Evolutionary conservation across 225 moss, liverwort and hornwort species (phyloP).

Genomic region (Pseudoscleropodium purum): DNA sequence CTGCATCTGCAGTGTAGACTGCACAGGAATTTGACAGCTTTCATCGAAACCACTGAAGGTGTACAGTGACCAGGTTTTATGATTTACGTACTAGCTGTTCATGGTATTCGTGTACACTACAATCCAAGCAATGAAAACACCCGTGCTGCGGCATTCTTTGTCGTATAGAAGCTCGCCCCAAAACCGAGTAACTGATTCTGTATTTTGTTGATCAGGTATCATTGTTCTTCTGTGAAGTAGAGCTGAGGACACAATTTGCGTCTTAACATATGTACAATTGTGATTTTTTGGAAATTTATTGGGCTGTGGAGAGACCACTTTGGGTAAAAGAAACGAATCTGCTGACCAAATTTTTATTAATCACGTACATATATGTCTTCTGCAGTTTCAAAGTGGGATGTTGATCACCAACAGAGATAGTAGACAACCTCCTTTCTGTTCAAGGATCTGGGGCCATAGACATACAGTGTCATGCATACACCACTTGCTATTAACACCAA

Average conservation of each 20-base stretch:
- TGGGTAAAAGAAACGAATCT: background rate
- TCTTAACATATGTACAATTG: background rate
- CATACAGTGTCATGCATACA: background rate
- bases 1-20: conserved; percentile 28
- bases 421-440: background rate
- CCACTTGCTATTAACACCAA: background rate
- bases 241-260: background rate
- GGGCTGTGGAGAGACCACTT: background rate
- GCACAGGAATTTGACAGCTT: background rate
- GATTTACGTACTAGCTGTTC: background rate
- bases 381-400: background rate
- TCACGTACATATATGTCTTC: background rate
- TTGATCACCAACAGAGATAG: background rate
- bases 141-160: background rate
- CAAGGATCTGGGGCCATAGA: background rate
- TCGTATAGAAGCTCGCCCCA: background rate
- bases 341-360: background rate
- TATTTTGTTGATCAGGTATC: background rate
- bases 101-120: background rate
- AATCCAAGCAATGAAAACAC: background rate
- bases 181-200: background rate
- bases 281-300: background rate
- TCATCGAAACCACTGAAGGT: background rate
- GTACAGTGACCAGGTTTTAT: background rate
- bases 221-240: no score